Conservation (phyloP, 495 filamentous ascomycete species). For the Staphylotrichum tortipilum region DNA sequence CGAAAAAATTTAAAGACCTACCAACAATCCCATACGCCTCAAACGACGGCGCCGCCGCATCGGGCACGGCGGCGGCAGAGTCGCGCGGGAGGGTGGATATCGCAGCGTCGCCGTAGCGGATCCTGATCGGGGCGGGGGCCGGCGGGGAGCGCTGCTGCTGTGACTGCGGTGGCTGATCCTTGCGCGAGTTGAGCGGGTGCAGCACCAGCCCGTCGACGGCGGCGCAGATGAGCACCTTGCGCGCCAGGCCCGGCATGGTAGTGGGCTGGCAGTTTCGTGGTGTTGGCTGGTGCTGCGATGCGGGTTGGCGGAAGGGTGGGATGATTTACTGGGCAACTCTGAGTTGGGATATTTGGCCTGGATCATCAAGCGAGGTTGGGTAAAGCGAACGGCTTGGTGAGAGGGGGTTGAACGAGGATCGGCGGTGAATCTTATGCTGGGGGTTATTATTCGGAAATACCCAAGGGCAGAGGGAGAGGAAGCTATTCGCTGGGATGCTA, state of each 20-base stretch:
- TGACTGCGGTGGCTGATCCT: conserved; percentile 16
- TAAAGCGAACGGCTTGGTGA: no score
- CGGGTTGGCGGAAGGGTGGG: neutral
- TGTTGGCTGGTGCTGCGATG: no score
- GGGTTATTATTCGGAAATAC: no score
- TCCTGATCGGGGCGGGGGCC: conserved; percentile 47
- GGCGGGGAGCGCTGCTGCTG: conserved; percentile 36
- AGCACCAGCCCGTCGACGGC: conserved; percentile 80
- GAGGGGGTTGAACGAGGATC: no score
- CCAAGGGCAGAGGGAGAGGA: no score
- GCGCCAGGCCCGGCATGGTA: conserved; percentile 65
- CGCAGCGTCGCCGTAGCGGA: conserved; percentile 66
- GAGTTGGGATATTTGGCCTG: no score
- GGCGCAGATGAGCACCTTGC: conserved; percentile 73
- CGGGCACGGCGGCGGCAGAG: conserved; percentile 22
- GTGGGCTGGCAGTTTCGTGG: no score
- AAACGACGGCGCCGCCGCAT: conserved; percentile 43
- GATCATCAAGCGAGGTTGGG: no score
- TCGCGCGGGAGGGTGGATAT: conserved; percentile 31
- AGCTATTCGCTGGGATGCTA: no score
- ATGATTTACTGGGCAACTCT: no score
- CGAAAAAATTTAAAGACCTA: no score
- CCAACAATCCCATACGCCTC: conserved; percentile 84
- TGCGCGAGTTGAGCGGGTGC: conserved; percentile 50
- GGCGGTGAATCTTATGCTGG: no score